Evolutionary conservation across 495 filamentous ascomycete species (phyloP).

Genomic region (Trichoderma reesei): DNA sequence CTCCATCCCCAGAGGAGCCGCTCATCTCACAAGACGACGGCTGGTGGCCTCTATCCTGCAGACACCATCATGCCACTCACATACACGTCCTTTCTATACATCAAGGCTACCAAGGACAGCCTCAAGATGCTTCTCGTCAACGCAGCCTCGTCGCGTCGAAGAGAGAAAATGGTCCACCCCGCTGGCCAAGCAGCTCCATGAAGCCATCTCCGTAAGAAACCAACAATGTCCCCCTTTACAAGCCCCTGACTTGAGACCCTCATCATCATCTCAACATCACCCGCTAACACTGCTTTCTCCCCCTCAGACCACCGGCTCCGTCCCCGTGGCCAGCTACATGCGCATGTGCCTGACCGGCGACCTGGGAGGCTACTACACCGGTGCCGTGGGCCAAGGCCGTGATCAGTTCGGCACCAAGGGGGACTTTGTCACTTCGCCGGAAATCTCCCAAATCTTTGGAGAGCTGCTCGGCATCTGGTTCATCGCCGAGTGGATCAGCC

Average conservation of each 20-base stretch:
- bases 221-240: conserved; percentile 10
- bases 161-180: conserved; percentile 73
- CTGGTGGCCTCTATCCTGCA: not conserved
- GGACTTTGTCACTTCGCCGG: conserved; percentile 93
- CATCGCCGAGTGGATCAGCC: conserved; percentile 89
- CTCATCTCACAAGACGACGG: not conserved
- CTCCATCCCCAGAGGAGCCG: not conserved
- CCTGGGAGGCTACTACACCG: conserved; percentile 90
- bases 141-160: conserved; percentile 17
- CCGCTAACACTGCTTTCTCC: not conserved
- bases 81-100: not conserved
- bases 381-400: conserved; percentile 46
- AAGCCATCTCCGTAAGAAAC: conserved; percentile 63
- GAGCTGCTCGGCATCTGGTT: conserved; percentile 92
- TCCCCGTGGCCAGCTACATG: conserved; percentile 91
- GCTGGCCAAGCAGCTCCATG: conserved; percentile 69
- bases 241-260: no score
- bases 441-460: conserved; percentile 95
- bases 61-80: not conserved
- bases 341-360: conserved; percentile 92
- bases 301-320: conserved; percentile 65
- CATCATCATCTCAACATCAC: not conserved
- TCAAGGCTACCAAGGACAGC: not conserved
- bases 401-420: conserved; percentile 86
- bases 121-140: not conserved